Evolutionary conservation across 805 yeast genomes (phyloP), one percentile per base, ranked within the genome.

Genomic region (Nakazawaea laoshanensis): DNA sequence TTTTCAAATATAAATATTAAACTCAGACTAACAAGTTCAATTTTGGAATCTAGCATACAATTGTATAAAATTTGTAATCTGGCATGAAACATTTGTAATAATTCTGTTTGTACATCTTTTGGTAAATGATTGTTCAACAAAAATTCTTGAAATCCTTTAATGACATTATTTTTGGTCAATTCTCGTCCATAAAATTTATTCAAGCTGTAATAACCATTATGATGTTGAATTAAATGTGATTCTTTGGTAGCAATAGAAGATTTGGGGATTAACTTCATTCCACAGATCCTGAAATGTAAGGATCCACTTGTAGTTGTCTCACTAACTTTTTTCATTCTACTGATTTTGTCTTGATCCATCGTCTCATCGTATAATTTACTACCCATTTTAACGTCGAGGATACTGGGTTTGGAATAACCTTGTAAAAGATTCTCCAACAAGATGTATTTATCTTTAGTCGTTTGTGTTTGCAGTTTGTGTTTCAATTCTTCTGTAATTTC

Each of bases 331-430:
- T 55, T 58, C 47, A 89, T 56, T 26, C 97, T 53, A 31, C 55
- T 55, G 11, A 55, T 63, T 47, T 92, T 89, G 19, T 74, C 95
- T 0, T 43, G 49, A 3, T 70, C 40, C 1, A 84, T 74, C 10
- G 47, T 43, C 5, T 65, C 72, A 52, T 89, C 97, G 45, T 79
- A 74, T 23, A 89, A 56, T 7, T 65, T 48, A 5, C 74, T 53
- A 0, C 98, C 98, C 3, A 89, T 61, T 50, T 89, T 89, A 29
- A 89, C 71, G 51, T 89, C 98, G 41, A 89, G 47, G 2, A 92
- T 67, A 35, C 81, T 70, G 0, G 97, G 96, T 29, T 60, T 55
- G 4, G 31, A 48, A 48, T 65, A 82, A 1, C 85, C 85, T 35
- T 67, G 50, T 19, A 81, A 57, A 3, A 79, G 50, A 52, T 89